Evolutionary conservation across 371 early-diverging fungal genomes (phyloP).

Genomic region (Mucor racemosus): DNA sequence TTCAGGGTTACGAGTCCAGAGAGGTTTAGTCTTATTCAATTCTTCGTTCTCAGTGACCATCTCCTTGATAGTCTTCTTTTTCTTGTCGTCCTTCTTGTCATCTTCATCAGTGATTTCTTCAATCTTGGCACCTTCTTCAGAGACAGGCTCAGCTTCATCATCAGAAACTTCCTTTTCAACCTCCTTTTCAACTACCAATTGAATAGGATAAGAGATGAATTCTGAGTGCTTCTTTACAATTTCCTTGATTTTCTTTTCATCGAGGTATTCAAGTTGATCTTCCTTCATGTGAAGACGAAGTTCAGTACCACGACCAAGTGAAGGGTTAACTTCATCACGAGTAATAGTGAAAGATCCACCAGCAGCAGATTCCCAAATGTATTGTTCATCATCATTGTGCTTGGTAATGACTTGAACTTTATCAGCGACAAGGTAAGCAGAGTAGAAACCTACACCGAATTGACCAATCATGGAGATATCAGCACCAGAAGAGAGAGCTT

Average conservation of each 20-base stretch:
- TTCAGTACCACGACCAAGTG: conserved; percentile 73
- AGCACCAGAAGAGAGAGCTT: conserved; percentile 56
- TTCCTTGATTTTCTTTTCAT: conserved; percentile 57
- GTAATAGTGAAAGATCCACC: conserved; percentile 75
- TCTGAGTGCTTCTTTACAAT: conserved; percentile 83
- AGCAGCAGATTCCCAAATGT: conserved; percentile 78
- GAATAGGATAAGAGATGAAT: conserved; percentile 72
- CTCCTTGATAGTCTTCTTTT: conserved; percentile 68
- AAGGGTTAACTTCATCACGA: conserved; percentile 71
- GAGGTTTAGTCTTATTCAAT: conserved; percentile 75
- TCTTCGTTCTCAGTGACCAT: conserved; percentile 52
- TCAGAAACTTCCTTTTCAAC: conserved; percentile 87
- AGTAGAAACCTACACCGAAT: conserved; percentile 96
- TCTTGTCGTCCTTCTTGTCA: conserved; percentile 76
- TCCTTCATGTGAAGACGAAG: conserved; percentile 81
- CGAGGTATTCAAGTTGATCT: conserved; percentile 68
- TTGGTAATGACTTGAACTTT: conserved; percentile 85
- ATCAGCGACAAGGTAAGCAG: conserved; percentile 82
- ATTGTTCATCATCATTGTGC: conserved; percentile 72
- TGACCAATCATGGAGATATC: conserved; percentile 84
- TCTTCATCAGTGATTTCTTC: conserved; percentile 60
- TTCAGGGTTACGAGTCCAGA: conserved; percentile 83
- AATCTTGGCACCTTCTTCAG: conserved; percentile 62
- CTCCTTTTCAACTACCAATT: conserved; percentile 52
- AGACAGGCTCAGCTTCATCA: conserved; percentile 65